These are phyloP conservation scores for Exophiala bonariae DNA, from an alignment of 2,329 filamentous ascomycete species.

Conservation along the genomic window DNA sequence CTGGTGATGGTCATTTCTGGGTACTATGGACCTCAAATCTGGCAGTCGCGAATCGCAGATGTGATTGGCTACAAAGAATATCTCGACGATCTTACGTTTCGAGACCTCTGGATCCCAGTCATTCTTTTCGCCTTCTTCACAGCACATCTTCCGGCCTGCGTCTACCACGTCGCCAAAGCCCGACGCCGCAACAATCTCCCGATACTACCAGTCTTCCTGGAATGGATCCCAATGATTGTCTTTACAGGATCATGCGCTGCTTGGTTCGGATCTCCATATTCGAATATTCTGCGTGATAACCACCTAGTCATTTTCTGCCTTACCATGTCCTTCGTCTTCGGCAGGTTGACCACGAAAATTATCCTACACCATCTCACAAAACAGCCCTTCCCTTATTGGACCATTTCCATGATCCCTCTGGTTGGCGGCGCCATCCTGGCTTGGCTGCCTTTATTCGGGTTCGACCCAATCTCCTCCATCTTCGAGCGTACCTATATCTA, in stretches of 20 bases:
- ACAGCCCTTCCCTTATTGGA: conserved; percentile 97
- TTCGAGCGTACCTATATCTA: conserved; percentile 80
- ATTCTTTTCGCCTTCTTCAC: conserved; percentile 66
- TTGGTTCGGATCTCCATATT: conserved; percentile 91
- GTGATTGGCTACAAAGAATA: conserved; percentile 64
- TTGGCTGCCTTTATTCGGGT: conserved; percentile 77
- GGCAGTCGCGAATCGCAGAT: conserved; percentile 72
- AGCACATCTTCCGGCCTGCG: conserved; percentile 83
- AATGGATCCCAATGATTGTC: conserved; percentile 88
- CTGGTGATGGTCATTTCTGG: conserved; percentile 83
- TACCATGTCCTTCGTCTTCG: conserved; percentile 95
- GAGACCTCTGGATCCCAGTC: conserved; percentile 82
- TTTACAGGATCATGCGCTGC: conserved; percentile 73
- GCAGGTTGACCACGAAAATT: conserved; percentile 97
- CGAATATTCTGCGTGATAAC: conserved; percentile 76
- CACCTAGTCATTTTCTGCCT: conserved; percentile 89
- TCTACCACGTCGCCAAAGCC: conserved; percentile 79
- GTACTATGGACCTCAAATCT: conserved; percentile 83
- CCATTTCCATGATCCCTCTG: conserved; percentile 82
- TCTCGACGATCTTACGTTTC: conserved; percentile 72
- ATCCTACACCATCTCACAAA: conserved; percentile 92
- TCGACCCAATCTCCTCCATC: conserved; percentile 59
- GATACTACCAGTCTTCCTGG: conserved; percentile 78
- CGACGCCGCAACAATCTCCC: conserved; percentile 71
- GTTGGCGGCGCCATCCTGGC: conserved; percentile 79